Percentiles rank a stretch among this genome's conserved stretches.
Evolutionary conservation across 1,139 yeast genomes (phyloP).

Genomic region (Lodderomyces oxycetoniae): DNA sequence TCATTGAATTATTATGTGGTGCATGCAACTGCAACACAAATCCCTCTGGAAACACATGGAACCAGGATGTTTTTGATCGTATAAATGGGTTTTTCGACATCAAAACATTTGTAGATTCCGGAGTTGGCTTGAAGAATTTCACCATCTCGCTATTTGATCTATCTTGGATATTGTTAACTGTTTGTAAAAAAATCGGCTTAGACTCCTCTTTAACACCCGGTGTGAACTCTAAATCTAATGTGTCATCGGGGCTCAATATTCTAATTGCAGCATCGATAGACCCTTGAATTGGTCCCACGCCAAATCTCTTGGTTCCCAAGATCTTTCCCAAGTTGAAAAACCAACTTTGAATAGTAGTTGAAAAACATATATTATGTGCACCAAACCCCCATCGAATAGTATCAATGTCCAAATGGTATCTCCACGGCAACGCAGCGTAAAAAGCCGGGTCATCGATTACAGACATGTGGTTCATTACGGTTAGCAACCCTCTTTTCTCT

Average conservation of each 20-base stretch:
- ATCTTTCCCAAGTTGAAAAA: conserved; percentile 89
- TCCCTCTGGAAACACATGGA: conserved; percentile 94
- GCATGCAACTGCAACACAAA: conserved; percentile 80
- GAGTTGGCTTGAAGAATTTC: conserved; percentile 24
- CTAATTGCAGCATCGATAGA: conserved; percentile 86
- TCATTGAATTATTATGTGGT: conserved; percentile 79
- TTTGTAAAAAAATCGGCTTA: conserved; percentile 32
- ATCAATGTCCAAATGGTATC: conserved; percentile 57
- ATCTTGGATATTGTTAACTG: conserved; percentile 19
- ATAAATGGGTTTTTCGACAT: conserved; percentile 45
- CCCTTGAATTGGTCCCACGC: conserved; percentile 89
- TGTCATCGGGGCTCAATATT: conserved; percentile 74
- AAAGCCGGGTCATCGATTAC: conserved; percentile 89
- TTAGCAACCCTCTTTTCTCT: conserved; percentile 71
- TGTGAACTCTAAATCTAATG: conserved; percentile 50
- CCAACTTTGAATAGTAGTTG: conserved; percentile 44
- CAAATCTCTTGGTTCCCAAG: conserved; percentile 79
- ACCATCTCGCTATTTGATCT: conserved; percentile 17
- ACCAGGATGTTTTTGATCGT: conserved; percentile 73
- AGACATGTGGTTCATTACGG: conserved; percentile 96
- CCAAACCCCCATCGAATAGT: conserved; percentile 91
- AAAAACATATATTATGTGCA: conserved; percentile 86
- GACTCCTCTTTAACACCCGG: conserved; percentile 28
- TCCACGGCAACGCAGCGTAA: conserved; percentile 82
- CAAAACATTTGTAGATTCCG: conserved; percentile 29